phyloP scores from a whole-genome alignment of 2,329 filamentous ascomycete species.

The Botrytis paeoniae region DNA sequence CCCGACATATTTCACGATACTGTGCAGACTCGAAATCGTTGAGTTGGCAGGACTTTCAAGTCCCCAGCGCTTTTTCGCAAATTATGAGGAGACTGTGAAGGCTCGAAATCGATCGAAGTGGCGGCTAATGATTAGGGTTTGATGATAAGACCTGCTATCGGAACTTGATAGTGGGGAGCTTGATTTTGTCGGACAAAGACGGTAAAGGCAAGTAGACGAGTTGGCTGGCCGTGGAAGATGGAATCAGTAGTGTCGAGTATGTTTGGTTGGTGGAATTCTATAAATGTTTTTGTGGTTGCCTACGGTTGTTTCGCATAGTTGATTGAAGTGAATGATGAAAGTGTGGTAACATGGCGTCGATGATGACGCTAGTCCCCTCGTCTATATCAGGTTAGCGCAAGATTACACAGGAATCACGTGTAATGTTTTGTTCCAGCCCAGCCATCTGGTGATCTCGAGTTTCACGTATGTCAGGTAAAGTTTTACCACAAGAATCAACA shows the following conservation, averaged over 20 bases:
- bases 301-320: constrained; percentile 21
- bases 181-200: constrained; percentile 24
- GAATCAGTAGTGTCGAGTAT: background rate
- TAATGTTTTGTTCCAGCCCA: background rate
- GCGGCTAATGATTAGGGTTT: constrained; percentile 14
- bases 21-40: constrained; percentile 20
- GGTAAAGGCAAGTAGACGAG: background rate
- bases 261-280: background rate
- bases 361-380: constrained; percentile 24
- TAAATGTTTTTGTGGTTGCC: constrained; percentile 24
- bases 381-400: constrained; percentile 7
- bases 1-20: constrained; percentile 52
- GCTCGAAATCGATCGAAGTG: constrained; percentile 1
- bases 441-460: background rate
- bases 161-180: constrained; percentile 31
- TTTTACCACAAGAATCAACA: background rate
- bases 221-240: background rate
- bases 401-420: background rate
- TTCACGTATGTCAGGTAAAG: background rate
- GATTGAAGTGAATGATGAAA: constrained; percentile 28
- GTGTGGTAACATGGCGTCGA: constrained; percentile 23
- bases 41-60: constrained; percentile 17
- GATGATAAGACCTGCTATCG: constrained; percentile 8
- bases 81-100: background rate
- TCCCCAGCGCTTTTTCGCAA: constrained; percentile 11